Percentiles rank a stretch among this genome's conserved stretches.
phyloP scores from a whole-genome alignment of 306 rosid genomes.

The Ormosia emarginata region DNA sequence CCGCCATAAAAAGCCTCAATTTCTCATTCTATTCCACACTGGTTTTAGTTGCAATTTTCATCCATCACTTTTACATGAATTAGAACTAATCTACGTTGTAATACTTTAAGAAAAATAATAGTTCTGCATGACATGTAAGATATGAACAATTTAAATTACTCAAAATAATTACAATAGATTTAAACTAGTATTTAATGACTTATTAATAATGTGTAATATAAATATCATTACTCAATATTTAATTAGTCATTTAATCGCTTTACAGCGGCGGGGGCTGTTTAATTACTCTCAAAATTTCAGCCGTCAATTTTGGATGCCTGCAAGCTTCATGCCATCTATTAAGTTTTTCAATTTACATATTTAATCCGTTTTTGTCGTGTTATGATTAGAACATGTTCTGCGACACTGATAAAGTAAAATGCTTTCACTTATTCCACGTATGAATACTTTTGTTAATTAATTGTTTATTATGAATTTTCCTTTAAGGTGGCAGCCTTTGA shows the following conservation, averaged over 20 bases:
- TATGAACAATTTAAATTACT: neutral
- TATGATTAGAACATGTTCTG: neutral
- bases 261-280: neutral
- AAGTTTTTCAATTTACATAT: neutral
- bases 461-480: neutral
- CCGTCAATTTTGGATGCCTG: constrained; percentile 9
- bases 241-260: neutral
- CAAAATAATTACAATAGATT: neutral
- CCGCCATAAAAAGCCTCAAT: constrained; percentile 4
- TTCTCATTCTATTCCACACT: neutral
- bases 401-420: neutral
- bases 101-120: neutral
- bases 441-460: neutral
- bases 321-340: neutral
- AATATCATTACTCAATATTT: neutral
- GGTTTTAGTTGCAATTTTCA: neutral
- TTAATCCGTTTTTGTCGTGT: constrained; percentile 6
- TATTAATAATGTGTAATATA: neutral
- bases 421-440: neutral
- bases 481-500: neutral
- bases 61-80: neutral
- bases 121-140: neutral
- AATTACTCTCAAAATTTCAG: neutral
- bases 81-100: neutral
- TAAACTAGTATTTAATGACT: neutral